A percentile compares a stretch with the other conserved stretches of the same genome.
phyloP scores from a whole-genome alignment of 1,284 basidiomycete genomes.

The Marasmius oreades region DNA sequence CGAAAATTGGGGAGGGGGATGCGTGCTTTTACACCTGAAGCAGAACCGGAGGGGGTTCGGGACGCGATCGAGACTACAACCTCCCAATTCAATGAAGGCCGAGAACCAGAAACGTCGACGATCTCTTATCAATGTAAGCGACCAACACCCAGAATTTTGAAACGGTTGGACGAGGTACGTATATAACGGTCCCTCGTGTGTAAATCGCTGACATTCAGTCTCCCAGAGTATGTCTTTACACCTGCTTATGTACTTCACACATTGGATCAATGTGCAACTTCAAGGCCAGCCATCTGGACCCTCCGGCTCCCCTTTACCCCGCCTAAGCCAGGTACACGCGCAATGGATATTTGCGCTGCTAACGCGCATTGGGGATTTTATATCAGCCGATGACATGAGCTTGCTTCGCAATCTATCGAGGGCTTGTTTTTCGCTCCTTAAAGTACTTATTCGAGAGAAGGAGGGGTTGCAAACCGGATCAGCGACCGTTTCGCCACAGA shows the following conservation, averaged over 20 bases:
- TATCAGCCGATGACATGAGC: constrained; percentile 78
- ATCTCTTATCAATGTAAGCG: constrained; percentile 35
- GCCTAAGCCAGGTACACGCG: constrained; percentile 62
- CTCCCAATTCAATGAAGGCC: too few species aligned
- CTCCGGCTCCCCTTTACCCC: constrained; percentile 33
- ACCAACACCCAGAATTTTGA: constrained; percentile 54
- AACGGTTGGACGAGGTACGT: constrained; percentile 62
- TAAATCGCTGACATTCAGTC: constrained; percentile 10
- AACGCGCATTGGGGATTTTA: constrained; percentile 64
- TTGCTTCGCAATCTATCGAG: constrained; percentile 77
- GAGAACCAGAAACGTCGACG: too few species aligned
- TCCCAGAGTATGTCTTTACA: constrained; percentile 65
- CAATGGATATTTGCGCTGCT: constrained; percentile 86
- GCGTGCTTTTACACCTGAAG: constrained; percentile 34
- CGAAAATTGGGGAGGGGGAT: constrained; percentile 27
- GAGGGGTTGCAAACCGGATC: constrained; percentile 3
- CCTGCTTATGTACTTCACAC: constrained; percentile 77
- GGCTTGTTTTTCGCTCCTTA: constrained; percentile 61
- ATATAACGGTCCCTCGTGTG: constrained; percentile 13
- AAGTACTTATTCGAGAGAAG: constrained; percentile 30
- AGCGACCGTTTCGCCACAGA: neutral
- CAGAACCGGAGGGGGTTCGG: constrained; percentile 6
- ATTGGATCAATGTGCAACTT: constrained; percentile 70
- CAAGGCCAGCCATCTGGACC: constrained; percentile 26
- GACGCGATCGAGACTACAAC: neutral